phyloP scores from a whole-genome alignment of 2,329 filamentous ascomycete species.

The Talaromyces sp. region DNA sequence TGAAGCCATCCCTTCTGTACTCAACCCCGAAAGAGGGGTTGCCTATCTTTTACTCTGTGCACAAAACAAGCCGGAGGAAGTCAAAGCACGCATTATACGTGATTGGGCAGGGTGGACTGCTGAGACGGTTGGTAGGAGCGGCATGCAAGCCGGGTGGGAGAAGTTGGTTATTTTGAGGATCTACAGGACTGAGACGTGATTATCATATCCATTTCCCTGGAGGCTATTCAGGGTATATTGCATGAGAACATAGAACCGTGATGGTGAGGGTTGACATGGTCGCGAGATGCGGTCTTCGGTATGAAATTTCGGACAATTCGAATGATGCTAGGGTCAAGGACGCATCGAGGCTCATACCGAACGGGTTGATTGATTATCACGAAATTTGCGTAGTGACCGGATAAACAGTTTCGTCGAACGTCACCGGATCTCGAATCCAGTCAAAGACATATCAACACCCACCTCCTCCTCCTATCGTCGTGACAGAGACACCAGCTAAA shows the following conservation, averaged over 20 bases:
- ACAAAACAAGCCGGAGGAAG: slow-evolving; percentile 76
- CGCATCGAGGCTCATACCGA: not conserved
- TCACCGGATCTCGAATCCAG: not conserved
- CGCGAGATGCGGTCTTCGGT: not conserved
- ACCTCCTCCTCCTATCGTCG: not conserved
- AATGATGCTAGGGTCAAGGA: not conserved
- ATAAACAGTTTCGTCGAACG: not conserved
- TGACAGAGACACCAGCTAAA: not conserved
- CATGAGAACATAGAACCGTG: not conserved
- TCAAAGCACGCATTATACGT: slow-evolving; percentile 58
- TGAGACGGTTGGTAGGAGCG: slow-evolving; percentile 74
- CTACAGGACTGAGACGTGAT: slow-evolving; percentile 52
- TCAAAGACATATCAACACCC: not conserved
- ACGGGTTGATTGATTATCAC: not conserved
- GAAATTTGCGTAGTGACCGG: no score
- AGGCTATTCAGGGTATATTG: not conserved
- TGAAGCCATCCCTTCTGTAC: slow-evolving; percentile 57
- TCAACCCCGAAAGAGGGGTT: slow-evolving; percentile 63
- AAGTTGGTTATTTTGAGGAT: slow-evolving; percentile 84
- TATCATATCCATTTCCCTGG: not conserved
- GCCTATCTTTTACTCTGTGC: slow-evolving; percentile 87
- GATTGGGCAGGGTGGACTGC: slow-evolving; percentile 65
- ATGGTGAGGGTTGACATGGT: not conserved
- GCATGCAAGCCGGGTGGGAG: slow-evolving; percentile 89
- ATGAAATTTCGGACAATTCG: not conserved